phyloP scores from a whole-genome alignment of 208 protist species.

The Trypanosoma platydactyli region DNA sequence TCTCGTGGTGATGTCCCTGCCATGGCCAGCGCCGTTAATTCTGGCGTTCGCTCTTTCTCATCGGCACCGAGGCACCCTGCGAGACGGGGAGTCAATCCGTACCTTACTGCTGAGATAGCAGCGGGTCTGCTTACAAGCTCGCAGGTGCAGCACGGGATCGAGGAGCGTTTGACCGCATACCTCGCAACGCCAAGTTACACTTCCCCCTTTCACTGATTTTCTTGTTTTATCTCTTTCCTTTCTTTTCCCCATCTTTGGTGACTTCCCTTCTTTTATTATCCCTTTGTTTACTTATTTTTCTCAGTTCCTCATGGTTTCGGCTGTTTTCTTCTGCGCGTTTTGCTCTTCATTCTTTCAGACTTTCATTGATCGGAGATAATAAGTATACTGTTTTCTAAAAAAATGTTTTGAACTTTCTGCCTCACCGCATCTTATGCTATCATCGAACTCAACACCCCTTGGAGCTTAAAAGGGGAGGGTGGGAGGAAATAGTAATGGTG shows the following conservation, averaged over 20 bases:
- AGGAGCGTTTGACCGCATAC: constrained; percentile 9
- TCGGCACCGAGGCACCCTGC: neutral
- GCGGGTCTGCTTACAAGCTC: constrained; percentile 9
- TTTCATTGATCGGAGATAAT: too few species aligned
- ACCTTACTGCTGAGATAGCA: constrained; percentile 4
- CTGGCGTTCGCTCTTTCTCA: neutral
- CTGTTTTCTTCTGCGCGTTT: too few species aligned
- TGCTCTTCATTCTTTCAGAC: too few species aligned
- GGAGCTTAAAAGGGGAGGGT: too few species aligned
- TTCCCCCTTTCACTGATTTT: neutral
- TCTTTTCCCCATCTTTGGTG: constrained; percentile 14
- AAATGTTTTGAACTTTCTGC: too few species aligned
- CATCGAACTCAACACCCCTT: too few species aligned
- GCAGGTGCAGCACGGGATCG: constrained; percentile 15
- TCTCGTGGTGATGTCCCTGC: too few species aligned
- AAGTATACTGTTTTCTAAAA: too few species aligned
- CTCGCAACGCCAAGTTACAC: neutral
- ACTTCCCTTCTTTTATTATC: constrained; percentile 27
- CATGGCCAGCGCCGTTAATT: neutral
- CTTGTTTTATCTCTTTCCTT: neutral
- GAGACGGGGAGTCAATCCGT: constrained; percentile 7
- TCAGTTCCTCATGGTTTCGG: neutral
- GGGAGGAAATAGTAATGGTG: too few species aligned
- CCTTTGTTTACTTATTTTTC: constrained; percentile 12
- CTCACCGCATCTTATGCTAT: too few species aligned